These are phyloP conservation scores for Aeminium ludgeri DNA, from an alignment of 495 filamentous ascomycete genomes.

Conservation along the genomic window DNA sequence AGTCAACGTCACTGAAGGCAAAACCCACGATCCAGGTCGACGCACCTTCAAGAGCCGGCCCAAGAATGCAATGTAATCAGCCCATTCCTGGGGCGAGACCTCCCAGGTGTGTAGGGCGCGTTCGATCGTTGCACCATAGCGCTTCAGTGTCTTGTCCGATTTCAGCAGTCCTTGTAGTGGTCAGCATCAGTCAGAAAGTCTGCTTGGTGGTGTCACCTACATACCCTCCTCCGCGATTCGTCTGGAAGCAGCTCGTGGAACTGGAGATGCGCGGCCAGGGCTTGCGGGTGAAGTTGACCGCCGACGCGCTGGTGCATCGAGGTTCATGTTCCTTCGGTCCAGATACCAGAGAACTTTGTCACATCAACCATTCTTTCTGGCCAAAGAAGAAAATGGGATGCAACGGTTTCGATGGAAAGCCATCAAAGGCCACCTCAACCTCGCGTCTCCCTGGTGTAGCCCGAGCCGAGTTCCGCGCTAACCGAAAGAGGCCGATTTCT, in stretches of 20 bases:
- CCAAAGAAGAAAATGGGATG: too few species aligned
- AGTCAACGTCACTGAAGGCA: background rate
- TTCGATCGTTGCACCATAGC: conserved; percentile 79
- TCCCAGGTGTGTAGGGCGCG: conserved; percentile 82
- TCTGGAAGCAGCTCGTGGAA: conserved; percentile 19
- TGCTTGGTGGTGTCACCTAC: conserved; percentile 11
- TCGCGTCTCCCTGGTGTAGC: too few species aligned
- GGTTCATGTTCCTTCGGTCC: conserved; percentile 15
- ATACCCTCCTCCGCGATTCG: conserved; percentile 26
- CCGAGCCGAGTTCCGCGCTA: too few species aligned
- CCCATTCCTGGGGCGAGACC: conserved; percentile 90
- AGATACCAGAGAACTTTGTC: too few species aligned
- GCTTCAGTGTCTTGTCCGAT: conserved; percentile 81
- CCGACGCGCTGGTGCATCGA: conserved; percentile 18
- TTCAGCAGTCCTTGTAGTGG: conserved; percentile 17
- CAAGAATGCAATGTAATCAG: conserved; percentile 96
- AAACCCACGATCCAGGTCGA: too few species aligned
- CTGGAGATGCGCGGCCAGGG: conserved; percentile 27
- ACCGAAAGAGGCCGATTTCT: too few species aligned
- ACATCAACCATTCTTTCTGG: too few species aligned
- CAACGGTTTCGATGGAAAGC: too few species aligned
- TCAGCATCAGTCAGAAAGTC: conserved; percentile 2
- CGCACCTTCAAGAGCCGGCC: conserved; percentile 75
- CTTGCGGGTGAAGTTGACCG: conserved; percentile 22
- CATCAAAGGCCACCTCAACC: too few species aligned